Evolutionary conservation across 768 basidiomycete species (phyloP).

Genomic region (Tricholoma matsutake): DNA sequence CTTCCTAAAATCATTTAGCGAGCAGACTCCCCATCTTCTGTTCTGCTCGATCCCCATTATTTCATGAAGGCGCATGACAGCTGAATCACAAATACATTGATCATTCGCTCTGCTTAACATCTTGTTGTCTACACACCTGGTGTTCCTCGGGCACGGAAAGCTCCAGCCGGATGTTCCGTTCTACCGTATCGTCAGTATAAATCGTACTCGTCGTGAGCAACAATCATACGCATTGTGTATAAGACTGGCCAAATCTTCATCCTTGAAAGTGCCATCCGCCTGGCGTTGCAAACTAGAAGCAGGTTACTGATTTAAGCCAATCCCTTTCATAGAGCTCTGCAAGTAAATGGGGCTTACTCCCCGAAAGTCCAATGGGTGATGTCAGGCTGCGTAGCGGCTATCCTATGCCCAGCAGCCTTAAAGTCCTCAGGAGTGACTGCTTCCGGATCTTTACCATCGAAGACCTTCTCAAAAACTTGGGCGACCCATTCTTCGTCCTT

Average conservation of each 20-base stretch:
- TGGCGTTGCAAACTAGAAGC: constrained; percentile 55
- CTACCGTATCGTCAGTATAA: constrained; percentile 30
- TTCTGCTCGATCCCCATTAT: constrained; percentile 82
- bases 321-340: background rate
- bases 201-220: no score
- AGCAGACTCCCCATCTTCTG: constrained; percentile 77
- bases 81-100: constrained; percentile 20
- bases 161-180: constrained; percentile 66
- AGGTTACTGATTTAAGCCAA: background rate
- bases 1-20: constrained; percentile 80
- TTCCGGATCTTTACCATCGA: constrained; percentile 51
- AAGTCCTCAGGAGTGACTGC: constrained; percentile 48
- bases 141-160: constrained; percentile 75
- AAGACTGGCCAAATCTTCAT: constrained; percentile 64
- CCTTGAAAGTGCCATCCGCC: constrained; percentile 57
- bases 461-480: constrained; percentile 46
- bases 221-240: constrained; percentile 63
- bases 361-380: constrained; percentile 67
- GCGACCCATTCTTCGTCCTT: constrained; percentile 72
- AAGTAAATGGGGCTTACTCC: constrained; percentile 35
- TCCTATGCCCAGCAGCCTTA: constrained; percentile 37
- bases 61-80: constrained; percentile 73
- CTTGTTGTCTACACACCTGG: constrained; percentile 37
- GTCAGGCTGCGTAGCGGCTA: constrained; percentile 42
- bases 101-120: background rate